A percentile compares a stretch with the other conserved stretches of the same genome.
These are phyloP conservation scores for Scenedesmus sp. DNA, from an alignment of 163 green algal species.

Conservation along the genomic window DNA sequence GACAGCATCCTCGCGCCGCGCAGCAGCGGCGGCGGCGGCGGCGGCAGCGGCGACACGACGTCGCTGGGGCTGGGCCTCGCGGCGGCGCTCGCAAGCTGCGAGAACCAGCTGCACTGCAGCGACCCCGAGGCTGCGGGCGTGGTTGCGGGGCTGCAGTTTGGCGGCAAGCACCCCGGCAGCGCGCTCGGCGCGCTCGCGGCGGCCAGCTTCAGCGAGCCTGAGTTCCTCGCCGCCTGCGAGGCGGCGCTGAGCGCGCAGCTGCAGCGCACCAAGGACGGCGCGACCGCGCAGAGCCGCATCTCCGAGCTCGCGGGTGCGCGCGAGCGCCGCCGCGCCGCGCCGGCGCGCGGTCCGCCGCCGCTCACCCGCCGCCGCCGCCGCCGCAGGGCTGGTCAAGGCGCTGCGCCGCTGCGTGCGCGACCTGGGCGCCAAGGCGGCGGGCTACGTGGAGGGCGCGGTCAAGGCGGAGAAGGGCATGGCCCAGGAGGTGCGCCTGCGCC, in stretches of 20 bases:
- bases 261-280: conserved; percentile 83
- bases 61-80: background rate
- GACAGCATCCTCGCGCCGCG: background rate
- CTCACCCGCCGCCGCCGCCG: too few species aligned
- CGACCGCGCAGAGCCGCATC: conserved; percentile 82
- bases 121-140: conserved; percentile 20
- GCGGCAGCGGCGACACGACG: background rate
- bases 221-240: conserved; percentile 64
- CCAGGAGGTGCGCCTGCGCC: conserved; percentile 71
- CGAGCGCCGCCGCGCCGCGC: too few species aligned
- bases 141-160: conserved; percentile 19
- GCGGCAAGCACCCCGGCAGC: conserved; percentile 28
- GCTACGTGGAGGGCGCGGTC: conserved; percentile 69
- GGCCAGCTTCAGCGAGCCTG: conserved; percentile 70
- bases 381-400: conserved; percentile 86
- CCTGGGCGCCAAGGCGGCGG: conserved; percentile 56
- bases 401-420: conserved; percentile 75
- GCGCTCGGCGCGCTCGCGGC: conserved; percentile 49
- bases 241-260: conserved; percentile 76
- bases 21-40: background rate
- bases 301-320: conserved; percentile 80
- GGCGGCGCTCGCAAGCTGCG: conserved; percentile 6
- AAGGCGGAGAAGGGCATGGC: conserved; percentile 70
- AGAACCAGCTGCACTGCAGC: conserved; percentile 43
- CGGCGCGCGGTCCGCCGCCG: too few species aligned